Conservation (phyloP, 2,329 filamentous ascomycete genomes). For the Huntiella decipiens region DNA sequence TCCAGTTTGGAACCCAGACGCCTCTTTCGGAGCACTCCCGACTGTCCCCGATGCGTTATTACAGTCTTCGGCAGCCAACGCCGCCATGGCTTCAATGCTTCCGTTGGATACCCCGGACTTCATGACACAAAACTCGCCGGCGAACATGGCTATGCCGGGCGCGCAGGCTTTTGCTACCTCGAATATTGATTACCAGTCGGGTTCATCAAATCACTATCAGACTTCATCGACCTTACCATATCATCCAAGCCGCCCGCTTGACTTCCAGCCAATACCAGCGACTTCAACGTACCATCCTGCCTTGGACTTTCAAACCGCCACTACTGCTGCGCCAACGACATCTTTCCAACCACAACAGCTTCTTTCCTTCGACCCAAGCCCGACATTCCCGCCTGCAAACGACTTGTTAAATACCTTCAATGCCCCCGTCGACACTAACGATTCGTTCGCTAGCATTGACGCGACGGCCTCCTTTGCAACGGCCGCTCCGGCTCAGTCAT, state of each 20-base stretch:
- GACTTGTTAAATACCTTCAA: neutral
- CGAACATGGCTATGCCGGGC: neutral
- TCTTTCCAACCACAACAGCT: conserved; percentile 2
- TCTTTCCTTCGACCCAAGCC: neutral
- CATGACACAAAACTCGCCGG: neutral
- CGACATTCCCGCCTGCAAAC: neutral
- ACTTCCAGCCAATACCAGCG: conserved; percentile 2
- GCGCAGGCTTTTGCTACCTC: neutral
- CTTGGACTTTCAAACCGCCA: neutral
- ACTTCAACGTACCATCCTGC: neutral
- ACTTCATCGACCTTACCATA: neutral
- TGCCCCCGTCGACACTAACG: neutral
- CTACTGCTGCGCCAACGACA: neutral
- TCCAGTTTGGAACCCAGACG: too few species aligned
- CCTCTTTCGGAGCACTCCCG: too few species aligned
- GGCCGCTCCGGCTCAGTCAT: neutral
- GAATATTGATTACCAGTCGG: neutral
- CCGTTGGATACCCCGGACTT: neutral
- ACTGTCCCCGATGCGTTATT: too few species aligned
- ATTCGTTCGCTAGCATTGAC: neutral
- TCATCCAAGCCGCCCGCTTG: neutral
- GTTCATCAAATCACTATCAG: conserved; percentile 2
- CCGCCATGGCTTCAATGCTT: neutral
- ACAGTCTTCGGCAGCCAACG: neutral
- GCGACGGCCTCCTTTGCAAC: neutral